phyloP scores from a whole-genome alignment of 176 grass and related monocot genomes.

The Musa itinerans region DNA sequence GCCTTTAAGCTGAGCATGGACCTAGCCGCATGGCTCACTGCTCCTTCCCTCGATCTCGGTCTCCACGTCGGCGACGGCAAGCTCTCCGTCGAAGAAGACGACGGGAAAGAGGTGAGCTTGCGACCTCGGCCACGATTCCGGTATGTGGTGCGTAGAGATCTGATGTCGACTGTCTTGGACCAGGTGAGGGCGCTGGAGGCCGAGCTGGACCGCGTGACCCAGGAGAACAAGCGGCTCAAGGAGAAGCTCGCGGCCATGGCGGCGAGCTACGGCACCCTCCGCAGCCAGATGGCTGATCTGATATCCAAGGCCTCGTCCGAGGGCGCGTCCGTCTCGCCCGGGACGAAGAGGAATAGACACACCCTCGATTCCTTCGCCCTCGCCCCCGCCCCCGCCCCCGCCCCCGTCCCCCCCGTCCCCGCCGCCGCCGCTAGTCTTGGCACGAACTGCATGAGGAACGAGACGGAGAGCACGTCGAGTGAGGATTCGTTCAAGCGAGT shows the following conservation, averaged over 20 bases:
- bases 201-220: conserved; percentile 43
- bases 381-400: background rate
- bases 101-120: no score
- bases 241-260: conserved; percentile 43
- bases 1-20: background rate
- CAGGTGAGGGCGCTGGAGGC: conserved; percentile 40
- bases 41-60: background rate
- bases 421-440: background rate
- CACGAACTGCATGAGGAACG: background rate
- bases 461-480: background rate
- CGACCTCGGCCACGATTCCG: no score
- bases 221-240: conserved; percentile 60
- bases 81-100: background rate
- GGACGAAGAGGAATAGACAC: conserved; percentile 54
- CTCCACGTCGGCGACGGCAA: background rate
- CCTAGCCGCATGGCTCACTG: no score
- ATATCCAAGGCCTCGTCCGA: conserved; percentile 27
- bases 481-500: conserved; percentile 23
- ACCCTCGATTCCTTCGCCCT: conserved; percentile 10
- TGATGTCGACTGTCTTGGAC: background rate
- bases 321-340: conserved; percentile 51
- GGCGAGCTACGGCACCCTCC: conserved; percentile 50
- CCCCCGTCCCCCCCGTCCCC: background rate
- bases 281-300: conserved; percentile 38
- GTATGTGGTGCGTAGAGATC: background rate